These are phyloP conservation scores for Agaricus sinodeliciosus DNA, from an alignment of 768 basidiomycete species.

Conservation along the genomic window DNA sequence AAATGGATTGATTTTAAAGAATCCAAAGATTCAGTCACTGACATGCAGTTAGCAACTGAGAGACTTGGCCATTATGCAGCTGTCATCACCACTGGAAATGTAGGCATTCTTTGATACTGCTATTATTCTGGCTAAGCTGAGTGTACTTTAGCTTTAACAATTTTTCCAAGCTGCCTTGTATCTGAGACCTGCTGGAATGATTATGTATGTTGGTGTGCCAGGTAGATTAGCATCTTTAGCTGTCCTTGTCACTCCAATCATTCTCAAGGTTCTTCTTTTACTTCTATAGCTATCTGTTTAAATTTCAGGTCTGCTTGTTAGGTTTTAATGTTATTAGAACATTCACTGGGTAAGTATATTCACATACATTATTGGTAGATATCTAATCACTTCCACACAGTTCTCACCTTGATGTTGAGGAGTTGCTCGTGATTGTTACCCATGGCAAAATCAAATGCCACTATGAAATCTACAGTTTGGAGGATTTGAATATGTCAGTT, in stretches of 20 bases:
- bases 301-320: slow-evolving; percentile 69
- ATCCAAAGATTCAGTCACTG: slow-evolving; percentile 58
- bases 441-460: slow-evolving; percentile 61
- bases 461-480: slow-evolving; percentile 38
- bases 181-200: slow-evolving; percentile 60
- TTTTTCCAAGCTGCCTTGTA: slow-evolving; percentile 64
- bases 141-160: slow-evolving; percentile 22
- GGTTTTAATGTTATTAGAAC: slow-evolving; percentile 50
- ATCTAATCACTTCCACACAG: slow-evolving; percentile 22
- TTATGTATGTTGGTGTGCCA: slow-evolving; percentile 78
- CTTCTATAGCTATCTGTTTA: slow-evolving; percentile 11
- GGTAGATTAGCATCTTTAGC: slow-evolving; percentile 43
- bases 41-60: slow-evolving; percentile 54
- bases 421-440: slow-evolving; percentile 73
- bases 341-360: slow-evolving; percentile 21
- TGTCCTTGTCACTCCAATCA: neutral
- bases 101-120: neutral
- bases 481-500: slow-evolving; percentile 45
- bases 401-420: slow-evolving; percentile 77
- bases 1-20: slow-evolving; percentile 75
- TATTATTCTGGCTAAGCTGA: neutral
- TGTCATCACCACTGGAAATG: slow-evolving; percentile 48
- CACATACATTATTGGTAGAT: no score
- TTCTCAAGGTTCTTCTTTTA: neutral
- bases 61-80: slow-evolving; percentile 74